A percentile compares a stretch with the other conserved stretches of the same genome.
These are phyloP conservation scores for Arthroderma sp. DNA, from an alignment of 2,329 filamentous ascomycete genomes.

Conservation along the genomic window DNA sequence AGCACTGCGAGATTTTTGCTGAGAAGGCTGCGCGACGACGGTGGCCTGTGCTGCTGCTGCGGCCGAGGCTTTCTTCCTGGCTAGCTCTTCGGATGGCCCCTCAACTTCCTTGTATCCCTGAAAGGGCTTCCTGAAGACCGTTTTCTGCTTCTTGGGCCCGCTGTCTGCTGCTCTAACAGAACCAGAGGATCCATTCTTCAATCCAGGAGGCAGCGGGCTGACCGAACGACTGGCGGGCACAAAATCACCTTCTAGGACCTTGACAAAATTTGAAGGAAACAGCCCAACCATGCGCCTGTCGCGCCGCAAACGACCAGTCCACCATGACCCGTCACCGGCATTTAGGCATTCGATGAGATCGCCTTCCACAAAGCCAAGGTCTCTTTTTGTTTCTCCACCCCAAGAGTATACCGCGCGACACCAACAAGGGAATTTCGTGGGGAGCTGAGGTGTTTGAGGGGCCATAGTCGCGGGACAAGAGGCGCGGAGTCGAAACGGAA, in stretches of 20 bases:
- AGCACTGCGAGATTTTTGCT: background rate
- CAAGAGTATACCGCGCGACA: slow-evolving; percentile 84
- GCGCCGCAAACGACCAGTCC: slow-evolving; percentile 82
- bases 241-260: slow-evolving; percentile 74
- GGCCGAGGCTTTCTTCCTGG: slow-evolving; percentile 22
- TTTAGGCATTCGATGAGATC: slow-evolving; percentile 97
- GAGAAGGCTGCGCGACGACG: background rate
- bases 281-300: slow-evolving; percentile 83
- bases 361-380: slow-evolving; percentile 92
- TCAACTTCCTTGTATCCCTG: slow-evolving; percentile 45
- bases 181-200: slow-evolving; percentile 17
- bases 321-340: slow-evolving; percentile 95
- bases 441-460: slow-evolving; percentile 41
- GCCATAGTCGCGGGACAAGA: slow-evolving; percentile 26
- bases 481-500: background rate
- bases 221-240: slow-evolving; percentile 47
- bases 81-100: slow-evolving; percentile 25
- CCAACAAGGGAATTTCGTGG: slow-evolving; percentile 78
- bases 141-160: slow-evolving; percentile 46
- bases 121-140: slow-evolving; percentile 50
- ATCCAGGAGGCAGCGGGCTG: slow-evolving; percentile 37
- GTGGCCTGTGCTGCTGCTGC: slow-evolving; percentile 8
- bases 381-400: slow-evolving; percentile 89
- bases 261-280: slow-evolving; percentile 96
- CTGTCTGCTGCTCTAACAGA: slow-evolving; percentile 32